Evolutionary conservation across 2,329 filamentous ascomycete species (phyloP), one percentile per base, ranked within the genome.

Genomic region (Emericellopsis atlantica): DNA sequence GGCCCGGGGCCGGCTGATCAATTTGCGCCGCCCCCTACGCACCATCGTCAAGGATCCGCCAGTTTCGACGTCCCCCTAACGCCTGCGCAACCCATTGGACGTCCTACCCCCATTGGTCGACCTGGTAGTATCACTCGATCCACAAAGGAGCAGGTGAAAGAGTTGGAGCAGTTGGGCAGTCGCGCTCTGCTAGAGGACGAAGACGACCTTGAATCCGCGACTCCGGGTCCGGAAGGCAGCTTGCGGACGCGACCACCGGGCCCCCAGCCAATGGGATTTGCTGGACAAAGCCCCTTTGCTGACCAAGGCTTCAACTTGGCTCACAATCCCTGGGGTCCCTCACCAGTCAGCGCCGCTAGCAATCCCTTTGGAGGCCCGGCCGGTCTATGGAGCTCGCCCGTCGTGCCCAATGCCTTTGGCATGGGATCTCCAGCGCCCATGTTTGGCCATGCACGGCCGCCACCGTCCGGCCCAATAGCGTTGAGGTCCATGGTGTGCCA

Each of bases 21-120:
- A 4, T 64, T 60, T 42, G 43, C 54, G 3, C 50, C 50, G 6
- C 39, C 56, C 15, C 58, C 67, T 38, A 58, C 74, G 5, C 44
- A 94, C 60, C 82, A 82, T 8, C 74, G 88, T 46, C 86, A 93
- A 49, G 72, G 76, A 10, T 94, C 87, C 6, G 70, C 69, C 11
- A 80, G 81, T 11, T 77, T 81, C 45, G 83, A 89, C 8, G 49
- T 59, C 5, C 54, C 64, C 7, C 60, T 64, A 22, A 59, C 68
- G 10, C 67, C 76, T 41, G 70, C 80, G 29, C 81, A 87, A 46
- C 84, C 85, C 2, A 90, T 93, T 45, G 74, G 81, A 36, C 76
- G 88, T 41, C 90, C 89, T 22, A 77, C 84, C 21, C 90, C 90
- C 1, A 95, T 96, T 47, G 86, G 90, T 46, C 76, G 88, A 29